Base-by-base conservation (phyloP, 768 basidiomycete species). In the Kwoniella europaea region DNA sequence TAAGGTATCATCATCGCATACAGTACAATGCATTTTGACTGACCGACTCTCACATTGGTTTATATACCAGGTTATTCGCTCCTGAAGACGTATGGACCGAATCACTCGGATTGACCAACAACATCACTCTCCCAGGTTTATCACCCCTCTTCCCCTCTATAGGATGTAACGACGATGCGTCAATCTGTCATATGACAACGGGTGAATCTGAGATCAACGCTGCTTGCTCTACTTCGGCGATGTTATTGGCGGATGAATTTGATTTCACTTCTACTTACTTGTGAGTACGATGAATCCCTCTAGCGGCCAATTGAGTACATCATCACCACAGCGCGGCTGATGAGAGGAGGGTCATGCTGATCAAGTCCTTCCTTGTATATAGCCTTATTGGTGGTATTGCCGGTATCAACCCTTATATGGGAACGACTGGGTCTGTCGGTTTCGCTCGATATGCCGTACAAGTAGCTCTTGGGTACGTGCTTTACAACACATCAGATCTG, bases 171-270 rank as follows among this genome's bases (percentile, higher is more conserved):
- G 43, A 55, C 41, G 69, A 77, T 35, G 83, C 82, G 5, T 68
- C 73, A 13, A 78, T 86, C 55, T 87, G 86, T 67, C 73, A 85
- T 44, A 67, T 85, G 10, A 83, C 81, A 29, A 84, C 84, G 4
- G 85, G 84, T 7, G 83, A 85, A 68, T 74, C 75, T 10, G 86
- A 86, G 74, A 86, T 87, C 77, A 86, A 87, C 72, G 86, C 86
- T 0, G 86, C 85, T 18, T 71, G 80, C 6, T 79, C 84, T 10
- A 78, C 84, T 56, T 71, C 80, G 42, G 82, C 86, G 0, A 74
- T 86, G 63, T 69, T 84, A 10, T 73, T 82, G 61, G 77, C 84
- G 0, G 63, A 79, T 0, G 29, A 73, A 13, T 87, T 87, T 76
- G 75, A 86, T 75, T 79, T 86, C 61, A 81, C 69, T 0, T 61